Conservation (phyloP, 768 basidiomycete genomes). For the Collybia mongolica region DNA sequence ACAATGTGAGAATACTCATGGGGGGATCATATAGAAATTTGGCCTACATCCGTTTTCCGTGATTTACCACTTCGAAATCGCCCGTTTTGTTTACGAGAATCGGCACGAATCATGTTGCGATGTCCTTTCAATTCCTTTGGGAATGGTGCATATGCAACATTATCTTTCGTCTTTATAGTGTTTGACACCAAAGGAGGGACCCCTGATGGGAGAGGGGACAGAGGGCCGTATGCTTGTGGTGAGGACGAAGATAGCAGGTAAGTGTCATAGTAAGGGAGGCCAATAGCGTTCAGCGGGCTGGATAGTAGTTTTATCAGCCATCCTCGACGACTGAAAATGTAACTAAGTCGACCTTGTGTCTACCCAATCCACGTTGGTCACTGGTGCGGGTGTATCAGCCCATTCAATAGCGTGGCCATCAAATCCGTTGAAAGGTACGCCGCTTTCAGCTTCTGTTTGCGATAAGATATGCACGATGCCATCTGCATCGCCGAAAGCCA, state of each 20-base stretch:
- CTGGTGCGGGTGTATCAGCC: conserved; percentile 69
- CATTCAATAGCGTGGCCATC: conserved; percentile 85
- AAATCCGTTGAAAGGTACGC: conserved; percentile 83
- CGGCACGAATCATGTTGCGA: conserved; percentile 69
- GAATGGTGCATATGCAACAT: conserved; percentile 84
- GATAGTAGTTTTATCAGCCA: neutral
- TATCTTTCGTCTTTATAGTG: conserved; percentile 85
- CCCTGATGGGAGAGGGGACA: conserved; percentile 64
- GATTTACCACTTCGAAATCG: conserved; percentile 85
- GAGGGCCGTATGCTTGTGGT: conserved; percentile 32
- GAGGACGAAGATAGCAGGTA: conserved; percentile 77
- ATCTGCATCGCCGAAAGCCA: conserved; percentile 90
- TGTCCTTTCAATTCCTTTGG: conserved; percentile 84
- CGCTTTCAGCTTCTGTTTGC: conserved; percentile 61
- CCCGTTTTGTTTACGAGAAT: conserved; percentile 53
- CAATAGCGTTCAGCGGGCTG: conserved; percentile 87
- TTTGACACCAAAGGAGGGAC: conserved; percentile 79
- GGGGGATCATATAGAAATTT: neutral
- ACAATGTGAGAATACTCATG: conserved; percentile 1
- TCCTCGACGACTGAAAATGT: neutral
- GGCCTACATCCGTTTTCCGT: conserved; percentile 44
- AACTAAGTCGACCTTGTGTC: conserved; percentile 64
- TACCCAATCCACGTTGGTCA: conserved; percentile 78
- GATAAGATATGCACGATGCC: conserved; percentile 82
- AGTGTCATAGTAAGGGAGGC: conserved; percentile 80